A percentile compares a stretch with the other conserved stretches of the same genome.
These are phyloP conservation scores for Leucosporidium yakuticum DNA, from an alignment of 768 basidiomycete species.

Conservation along the genomic window DNA sequence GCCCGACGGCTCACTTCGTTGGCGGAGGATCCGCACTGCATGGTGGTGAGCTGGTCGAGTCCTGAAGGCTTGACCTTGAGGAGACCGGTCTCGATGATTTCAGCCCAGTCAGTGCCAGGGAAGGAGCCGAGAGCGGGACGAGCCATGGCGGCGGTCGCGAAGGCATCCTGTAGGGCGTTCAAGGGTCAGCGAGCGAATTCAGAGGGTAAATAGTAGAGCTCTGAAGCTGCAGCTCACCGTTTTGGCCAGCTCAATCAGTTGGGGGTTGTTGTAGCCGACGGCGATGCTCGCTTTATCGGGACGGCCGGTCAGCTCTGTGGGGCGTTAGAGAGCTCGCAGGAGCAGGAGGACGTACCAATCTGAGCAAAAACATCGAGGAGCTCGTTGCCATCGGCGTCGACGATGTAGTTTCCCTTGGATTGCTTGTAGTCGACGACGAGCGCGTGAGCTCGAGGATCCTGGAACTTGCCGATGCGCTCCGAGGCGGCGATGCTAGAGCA, in stretches of 20 bases:
- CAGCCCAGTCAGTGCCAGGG: slow-evolving; percentile 43
- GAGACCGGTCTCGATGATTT: slow-evolving; percentile 42
- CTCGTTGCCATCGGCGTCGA: slow-evolving; percentile 48
- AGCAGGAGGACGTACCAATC: slow-evolving; percentile 29
- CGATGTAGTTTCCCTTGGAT: slow-evolving; percentile 44
- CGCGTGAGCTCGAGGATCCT: slow-evolving; percentile 41
- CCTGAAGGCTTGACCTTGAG: slow-evolving; percentile 46
- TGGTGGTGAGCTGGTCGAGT: slow-evolving; percentile 44
- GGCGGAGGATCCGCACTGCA: slow-evolving; percentile 35
- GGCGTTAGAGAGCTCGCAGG: too few species aligned
- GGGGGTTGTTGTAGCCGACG: slow-evolving; percentile 45
- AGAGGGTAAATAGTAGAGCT: slow-evolving; percentile 27
- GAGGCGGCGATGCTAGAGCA: background rate
- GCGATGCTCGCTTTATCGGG: slow-evolving; percentile 38
- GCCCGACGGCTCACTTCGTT: slow-evolving; percentile 6
- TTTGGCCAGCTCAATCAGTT: slow-evolving; percentile 39
- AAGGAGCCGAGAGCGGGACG: slow-evolving; percentile 47
- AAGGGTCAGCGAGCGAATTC: slow-evolving; percentile 19
- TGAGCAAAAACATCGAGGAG: slow-evolving; percentile 47
- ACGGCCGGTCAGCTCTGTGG: background rate
- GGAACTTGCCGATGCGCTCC: slow-evolving; percentile 35
- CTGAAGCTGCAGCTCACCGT: slow-evolving; percentile 29
- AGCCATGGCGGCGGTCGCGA: slow-evolving; percentile 44
- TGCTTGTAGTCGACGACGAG: slow-evolving; percentile 31
- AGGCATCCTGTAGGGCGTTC: slow-evolving; percentile 39